Evolutionary conservation across 345 rosid species (phyloP).

Genomic region (Alliaria petiolata): DNA sequence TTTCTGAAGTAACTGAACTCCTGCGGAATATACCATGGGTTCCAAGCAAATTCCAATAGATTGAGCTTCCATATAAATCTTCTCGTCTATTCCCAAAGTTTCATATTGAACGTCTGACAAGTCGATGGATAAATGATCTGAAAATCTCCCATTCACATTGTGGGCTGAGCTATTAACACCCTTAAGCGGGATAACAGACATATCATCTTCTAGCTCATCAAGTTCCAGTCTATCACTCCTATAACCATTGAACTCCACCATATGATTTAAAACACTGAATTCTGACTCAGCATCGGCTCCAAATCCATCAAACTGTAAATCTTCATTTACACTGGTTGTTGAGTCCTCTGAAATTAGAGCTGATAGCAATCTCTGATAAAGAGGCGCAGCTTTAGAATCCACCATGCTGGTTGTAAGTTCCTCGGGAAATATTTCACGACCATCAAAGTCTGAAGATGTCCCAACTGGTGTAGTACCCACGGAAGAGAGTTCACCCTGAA

Average conservation of each 20-base stretch:
- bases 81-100: slow-evolving; percentile 58
- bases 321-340: slow-evolving; percentile 35
- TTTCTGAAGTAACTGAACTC: slow-evolving; percentile 1
- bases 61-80: slow-evolving; percentile 69
- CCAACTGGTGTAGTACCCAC: slow-evolving; percentile 14
- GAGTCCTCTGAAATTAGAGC: slow-evolving; percentile 84
- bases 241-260: slow-evolving; percentile 55
- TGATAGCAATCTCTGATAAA: slow-evolving; percentile 77
- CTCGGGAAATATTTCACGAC: slow-evolving; percentile 35
- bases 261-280: slow-evolving; percentile 49
- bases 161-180: slow-evolving; percentile 40
- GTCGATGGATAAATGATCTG: slow-evolving; percentile 39
- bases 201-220: slow-evolving; percentile 52
- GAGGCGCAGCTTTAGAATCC: slow-evolving; percentile 47
- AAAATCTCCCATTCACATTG: slow-evolving; percentile 43
- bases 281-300: slow-evolving; percentile 60
- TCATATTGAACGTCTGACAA: slow-evolving; percentile 60
- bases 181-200: slow-evolving; percentile 31
- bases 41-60: slow-evolving; percentile 84
- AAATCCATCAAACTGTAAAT: slow-evolving; percentile 45
- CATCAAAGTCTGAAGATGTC: slow-evolving; percentile 23
- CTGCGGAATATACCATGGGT: slow-evolving; percentile 52
- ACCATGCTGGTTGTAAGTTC: slow-evolving; percentile 29
- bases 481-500: slow-evolving; percentile 30
- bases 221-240: slow-evolving; percentile 44